These are phyloP conservation scores for Talaromyces sp. DNA, from an alignment of 2,329 filamentous ascomycete genomes.

Conservation along the genomic window DNA sequence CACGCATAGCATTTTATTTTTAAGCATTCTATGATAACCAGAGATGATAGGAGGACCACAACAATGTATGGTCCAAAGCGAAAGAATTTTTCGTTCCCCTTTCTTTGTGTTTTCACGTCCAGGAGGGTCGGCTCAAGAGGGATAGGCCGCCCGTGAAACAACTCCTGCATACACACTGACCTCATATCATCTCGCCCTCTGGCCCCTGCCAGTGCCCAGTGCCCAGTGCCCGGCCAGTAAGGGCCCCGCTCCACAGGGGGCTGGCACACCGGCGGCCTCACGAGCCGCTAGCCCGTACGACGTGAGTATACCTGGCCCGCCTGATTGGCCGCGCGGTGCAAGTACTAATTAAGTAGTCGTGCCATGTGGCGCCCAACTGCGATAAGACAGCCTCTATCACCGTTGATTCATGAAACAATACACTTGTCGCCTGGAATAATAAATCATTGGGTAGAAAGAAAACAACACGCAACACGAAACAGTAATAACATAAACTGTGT, in stretches of 20 bases:
- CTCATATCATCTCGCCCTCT: background rate
- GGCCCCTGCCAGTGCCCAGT: no score
- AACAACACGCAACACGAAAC: background rate
- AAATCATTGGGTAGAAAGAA: background rate
- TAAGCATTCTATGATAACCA: background rate
- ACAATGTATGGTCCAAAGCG: background rate
- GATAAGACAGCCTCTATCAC: background rate
- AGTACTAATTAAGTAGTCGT: no score
- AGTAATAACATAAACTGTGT: background rate
- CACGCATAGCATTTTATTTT: background rate
- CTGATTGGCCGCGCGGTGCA: background rate
- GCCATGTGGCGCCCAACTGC: background rate
- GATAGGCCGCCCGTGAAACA: background rate
- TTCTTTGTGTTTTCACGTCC: background rate
- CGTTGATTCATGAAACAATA: background rate
- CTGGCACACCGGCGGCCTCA: background rate
- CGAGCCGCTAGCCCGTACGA: background rate
- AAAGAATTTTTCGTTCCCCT: background rate
- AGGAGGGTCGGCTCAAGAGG: background rate
- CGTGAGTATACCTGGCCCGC: background rate
- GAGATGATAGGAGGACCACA: background rate
- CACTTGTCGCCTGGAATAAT: background rate
- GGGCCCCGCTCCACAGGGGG: background rate
- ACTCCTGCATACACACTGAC: background rate
- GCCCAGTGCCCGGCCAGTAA: background rate